Evolutionary conservation across 1,139 yeast genomes (phyloP).

Genomic region (Yamadazyma sp.): DNA sequence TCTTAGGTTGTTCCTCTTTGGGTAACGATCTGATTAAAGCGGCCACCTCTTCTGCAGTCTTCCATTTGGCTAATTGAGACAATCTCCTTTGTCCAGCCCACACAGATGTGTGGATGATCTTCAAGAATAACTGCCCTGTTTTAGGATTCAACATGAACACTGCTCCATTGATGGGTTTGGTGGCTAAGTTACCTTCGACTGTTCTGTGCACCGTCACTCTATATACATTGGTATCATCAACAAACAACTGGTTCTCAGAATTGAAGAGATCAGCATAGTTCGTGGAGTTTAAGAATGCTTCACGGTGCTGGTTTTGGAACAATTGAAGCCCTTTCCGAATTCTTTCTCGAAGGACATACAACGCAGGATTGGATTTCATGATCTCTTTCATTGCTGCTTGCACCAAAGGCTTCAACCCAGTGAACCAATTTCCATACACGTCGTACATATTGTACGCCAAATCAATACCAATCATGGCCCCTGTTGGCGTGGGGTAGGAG

Average conservation of each 20-base stretch:
- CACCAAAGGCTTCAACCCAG: slow-evolving; percentile 85
- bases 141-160: slow-evolving; percentile 86
- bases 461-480: slow-evolving; percentile 87
- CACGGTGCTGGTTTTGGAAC: slow-evolving; percentile 92
- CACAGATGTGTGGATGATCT: slow-evolving; percentile 88
- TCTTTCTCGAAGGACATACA: slow-evolving; percentile 88
- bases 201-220: slow-evolving; percentile 93
- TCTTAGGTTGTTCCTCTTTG: slow-evolving; percentile 91
- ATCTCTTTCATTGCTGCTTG: slow-evolving; percentile 92
- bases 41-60: slow-evolving; percentile 96
- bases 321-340: slow-evolving; percentile 91
- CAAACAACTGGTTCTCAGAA: slow-evolving; percentile 76
- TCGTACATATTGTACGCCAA: slow-evolving; percentile 95
- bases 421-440: slow-evolving; percentile 97
- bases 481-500: slow-evolving; percentile 91
- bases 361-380: slow-evolving; percentile 93
- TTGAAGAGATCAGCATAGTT: slow-evolving; percentile 90
- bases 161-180: slow-evolving; percentile 93
- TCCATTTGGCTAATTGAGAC: slow-evolving; percentile 96
- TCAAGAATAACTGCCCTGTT: slow-evolving; percentile 84
- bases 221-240: slow-evolving; percentile 92
- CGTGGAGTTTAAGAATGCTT: slow-evolving; percentile 83
- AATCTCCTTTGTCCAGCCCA: slow-evolving; percentile 98
- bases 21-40: slow-evolving; percentile 88
- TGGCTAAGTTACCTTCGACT: slow-evolving; percentile 87